Evolutionary conservation across 345 rosid species (phyloP).

Genomic region (Ceriops decandra): DNA sequence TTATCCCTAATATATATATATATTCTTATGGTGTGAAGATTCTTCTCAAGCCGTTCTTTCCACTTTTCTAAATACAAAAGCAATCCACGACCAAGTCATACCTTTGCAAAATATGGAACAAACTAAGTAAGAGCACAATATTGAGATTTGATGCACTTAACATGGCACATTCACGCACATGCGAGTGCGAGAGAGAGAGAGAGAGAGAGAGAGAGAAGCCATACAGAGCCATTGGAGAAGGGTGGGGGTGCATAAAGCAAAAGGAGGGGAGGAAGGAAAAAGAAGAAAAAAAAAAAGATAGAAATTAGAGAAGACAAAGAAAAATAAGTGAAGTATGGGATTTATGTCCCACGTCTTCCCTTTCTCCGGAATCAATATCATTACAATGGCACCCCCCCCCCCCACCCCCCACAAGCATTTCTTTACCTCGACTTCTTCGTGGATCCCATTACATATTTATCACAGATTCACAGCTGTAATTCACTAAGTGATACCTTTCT

Average conservation of each 20-base stretch:
- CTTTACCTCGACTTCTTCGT: background rate
- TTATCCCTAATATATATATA: too few species aligned
- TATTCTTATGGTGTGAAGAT: too few species aligned
- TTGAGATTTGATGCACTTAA: too few species aligned
- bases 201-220: background rate
- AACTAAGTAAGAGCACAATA: too few species aligned
- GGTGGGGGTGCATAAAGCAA: background rate
- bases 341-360: conserved; percentile 11
- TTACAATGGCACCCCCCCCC: too few species aligned
- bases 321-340: background rate
- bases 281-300: background rate
- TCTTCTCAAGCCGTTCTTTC: too few species aligned
- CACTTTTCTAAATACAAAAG: too few species aligned
- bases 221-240: too few species aligned
- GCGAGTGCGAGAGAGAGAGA: background rate
- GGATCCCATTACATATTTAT: background rate
- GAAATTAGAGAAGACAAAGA: conserved; percentile 10
- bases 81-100: too few species aligned
- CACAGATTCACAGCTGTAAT: conserved; percentile 12
- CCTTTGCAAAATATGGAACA: too few species aligned
- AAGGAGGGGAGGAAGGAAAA: conserved; percentile 6
- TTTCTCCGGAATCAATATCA: conserved; percentile 10
- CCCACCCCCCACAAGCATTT: background rate
- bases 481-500: background rate
- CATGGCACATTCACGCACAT: too few species aligned